Evolutionary conservation across 2,329 filamentous ascomycete genomes (phyloP).

Genomic region (Blumeria hordei): DNA sequence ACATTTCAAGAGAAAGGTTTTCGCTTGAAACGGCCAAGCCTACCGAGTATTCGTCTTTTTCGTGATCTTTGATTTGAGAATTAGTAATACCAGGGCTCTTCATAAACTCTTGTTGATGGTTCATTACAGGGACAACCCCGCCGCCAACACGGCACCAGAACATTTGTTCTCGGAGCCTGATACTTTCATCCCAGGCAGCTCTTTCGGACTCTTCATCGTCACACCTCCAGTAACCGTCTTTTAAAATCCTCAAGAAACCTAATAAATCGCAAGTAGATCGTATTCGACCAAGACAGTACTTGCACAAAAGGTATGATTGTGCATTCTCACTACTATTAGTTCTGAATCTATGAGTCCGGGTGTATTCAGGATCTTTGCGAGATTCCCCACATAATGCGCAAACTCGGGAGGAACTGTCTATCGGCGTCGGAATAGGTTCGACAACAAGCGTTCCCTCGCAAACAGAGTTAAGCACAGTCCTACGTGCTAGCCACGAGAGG

Average conservation of each 20-base stretch:
- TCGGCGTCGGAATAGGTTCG: constrained; percentile 50
- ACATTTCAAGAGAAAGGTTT: not conserved
- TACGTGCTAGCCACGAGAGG: constrained; percentile 76
- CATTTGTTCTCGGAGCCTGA: constrained; percentile 76
- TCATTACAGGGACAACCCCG: constrained; percentile 46
- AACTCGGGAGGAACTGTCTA: constrained; percentile 17
- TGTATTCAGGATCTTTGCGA: constrained; percentile 43
- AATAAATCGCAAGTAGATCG: constrained; percentile 82
- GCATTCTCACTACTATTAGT: constrained; percentile 70
- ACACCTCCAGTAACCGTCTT: constrained; percentile 75
- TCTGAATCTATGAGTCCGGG: constrained; percentile 69
- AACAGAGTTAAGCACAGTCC: constrained; percentile 62
- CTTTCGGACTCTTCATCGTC: constrained; percentile 67
- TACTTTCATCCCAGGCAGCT: constrained; percentile 83
- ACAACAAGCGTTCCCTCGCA: constrained; percentile 71
- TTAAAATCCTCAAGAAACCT: constrained; percentile 72
- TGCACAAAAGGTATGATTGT: constrained; percentile 72
- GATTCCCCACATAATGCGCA: constrained; percentile 80
- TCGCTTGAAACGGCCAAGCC: too few species aligned
- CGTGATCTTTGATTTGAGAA: constrained; percentile 12
- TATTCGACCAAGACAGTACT: constrained; percentile 63
- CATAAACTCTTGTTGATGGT: constrained; percentile 6
- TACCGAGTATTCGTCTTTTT: not conserved
- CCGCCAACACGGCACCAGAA: constrained; percentile 90
- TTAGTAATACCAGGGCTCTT: constrained; percentile 12